Evolutionary conservation across 164 flowering plant genomes (phyloP).

Genomic region (Berberis vulgaris): DNA sequence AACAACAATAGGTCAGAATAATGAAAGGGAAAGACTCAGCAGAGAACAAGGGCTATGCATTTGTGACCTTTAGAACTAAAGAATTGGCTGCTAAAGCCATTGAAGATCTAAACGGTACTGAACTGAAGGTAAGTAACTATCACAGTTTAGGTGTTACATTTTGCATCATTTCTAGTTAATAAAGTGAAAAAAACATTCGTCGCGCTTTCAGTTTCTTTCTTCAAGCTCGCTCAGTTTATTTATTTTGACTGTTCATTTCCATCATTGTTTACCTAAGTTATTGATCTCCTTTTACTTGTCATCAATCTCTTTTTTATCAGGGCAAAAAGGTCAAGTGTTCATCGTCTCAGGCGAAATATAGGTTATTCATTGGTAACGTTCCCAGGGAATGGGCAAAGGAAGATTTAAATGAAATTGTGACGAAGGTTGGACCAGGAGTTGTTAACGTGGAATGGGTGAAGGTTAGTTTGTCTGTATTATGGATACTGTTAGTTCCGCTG

Average conservation of each 20-base stretch:
- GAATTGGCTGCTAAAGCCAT: slow-evolving; percentile 77
- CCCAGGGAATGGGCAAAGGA: slow-evolving; percentile 73
- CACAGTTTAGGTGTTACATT: too few species aligned
- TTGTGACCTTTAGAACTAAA: slow-evolving; percentile 64
- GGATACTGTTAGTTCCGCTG: not conserved
- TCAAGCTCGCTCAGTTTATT: too few species aligned
- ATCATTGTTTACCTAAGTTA: not conserved
- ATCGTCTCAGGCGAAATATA: slow-evolving; percentile 75
- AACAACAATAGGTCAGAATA: slow-evolving; percentile 51
- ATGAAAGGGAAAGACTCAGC: slow-evolving; percentile 68
- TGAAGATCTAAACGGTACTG: slow-evolving; percentile 51
- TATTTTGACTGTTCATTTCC: too few species aligned
- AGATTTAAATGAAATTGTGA: slow-evolving; percentile 55
- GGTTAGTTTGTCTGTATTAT: slow-evolving; percentile 27
- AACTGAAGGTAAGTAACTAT: slow-evolving; percentile 48
- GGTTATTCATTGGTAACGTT: slow-evolving; percentile 78
- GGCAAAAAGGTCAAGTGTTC: slow-evolving; percentile 76
- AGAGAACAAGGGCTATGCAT: slow-evolving; percentile 82
- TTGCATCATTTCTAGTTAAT: too few species aligned
- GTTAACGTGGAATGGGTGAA: slow-evolving; percentile 53
- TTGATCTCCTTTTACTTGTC: not conserved
- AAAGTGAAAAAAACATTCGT: too few species aligned
- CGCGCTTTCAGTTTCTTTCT: too few species aligned
- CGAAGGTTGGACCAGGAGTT: slow-evolving; percentile 76
- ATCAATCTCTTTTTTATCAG: slow-evolving; percentile 23